Evolutionary conservation across 768 basidiomycete genomes (phyloP), one percentile per base, ranked within the genome.

Genomic region (Baorangia bicolor): DNA sequence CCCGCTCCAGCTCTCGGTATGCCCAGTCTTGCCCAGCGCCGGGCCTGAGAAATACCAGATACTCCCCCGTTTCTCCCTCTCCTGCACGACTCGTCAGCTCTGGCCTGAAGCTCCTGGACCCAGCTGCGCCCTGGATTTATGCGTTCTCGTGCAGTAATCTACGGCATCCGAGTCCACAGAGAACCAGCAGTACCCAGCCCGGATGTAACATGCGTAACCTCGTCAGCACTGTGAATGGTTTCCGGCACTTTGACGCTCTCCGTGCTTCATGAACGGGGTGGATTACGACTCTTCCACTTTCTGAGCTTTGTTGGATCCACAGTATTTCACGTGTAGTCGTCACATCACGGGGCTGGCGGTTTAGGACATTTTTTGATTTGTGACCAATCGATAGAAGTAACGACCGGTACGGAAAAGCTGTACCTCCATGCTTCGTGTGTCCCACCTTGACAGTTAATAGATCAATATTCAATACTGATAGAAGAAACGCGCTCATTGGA

Each of bases 191-290:
- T n/a, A n/a, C n/a, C n/a, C n/a, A n/a, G 46, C 3, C 90, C 90
- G 0, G 87, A 81, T 1, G 89, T 90, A 33, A 92, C 90, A 66
- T 92, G 90, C 38, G 84, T 87, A 47, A 82, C 88, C 67, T 92
- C 90, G 69, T 92, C 91, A 0, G 81, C 79, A 60, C n/a, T n/a
- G n/a, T 92, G 91, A 49, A 92, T 87, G 46, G 89, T 77, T 63
- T 90, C 84, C 70, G 93, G 78, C 28, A 82, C 81, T 16, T 77
- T 70, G 40, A 90, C 87, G 40, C 82, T 88, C 51, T 87, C 86
- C 34, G 55, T 56, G n/a, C n/a, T 75, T 92, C 90, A 67, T 91
- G 90, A 1, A 92, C 89, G 16, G 93, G 82, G 61, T 92, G 90
- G 62, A 94, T 89, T 69, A 92, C 92, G 1, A 88, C 88, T 89